Percentiles rank a stretch among this genome's conserved stretches.
phyloP scores from a whole-genome alignment of 1,139 yeast genomes.

The Keqinozyma sinolaborantium region DNA sequence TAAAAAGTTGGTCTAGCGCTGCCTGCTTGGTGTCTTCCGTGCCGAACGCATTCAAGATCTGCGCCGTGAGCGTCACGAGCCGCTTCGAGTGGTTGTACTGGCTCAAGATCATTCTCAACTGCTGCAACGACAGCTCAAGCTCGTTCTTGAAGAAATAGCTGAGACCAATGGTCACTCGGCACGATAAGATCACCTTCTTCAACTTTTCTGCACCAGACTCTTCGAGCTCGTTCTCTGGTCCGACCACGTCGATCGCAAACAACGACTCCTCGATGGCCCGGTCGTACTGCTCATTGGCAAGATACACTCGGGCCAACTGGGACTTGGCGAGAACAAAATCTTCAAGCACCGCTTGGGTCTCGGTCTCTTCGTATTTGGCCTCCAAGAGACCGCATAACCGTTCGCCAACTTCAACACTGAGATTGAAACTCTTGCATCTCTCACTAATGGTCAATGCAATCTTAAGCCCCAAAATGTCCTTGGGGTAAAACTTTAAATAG shows the following conservation, averaged over 20 bases:
- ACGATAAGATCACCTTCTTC: conserved; percentile 42
- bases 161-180: conserved; percentile 67
- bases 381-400: conserved; percentile 53
- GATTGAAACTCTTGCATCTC: conserved; percentile 58
- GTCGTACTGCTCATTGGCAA: conserved; percentile 56
- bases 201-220: conserved; percentile 25
- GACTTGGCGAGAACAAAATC: conserved; percentile 60
- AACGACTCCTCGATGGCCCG: conserved; percentile 62
- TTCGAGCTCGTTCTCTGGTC: conserved; percentile 16
- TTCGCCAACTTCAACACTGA: conserved; percentile 48
- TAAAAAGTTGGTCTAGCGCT: conserved; percentile 69
- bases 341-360: conserved; percentile 42
- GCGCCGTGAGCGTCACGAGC: conserved; percentile 71
- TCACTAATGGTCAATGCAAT: conserved; percentile 63
- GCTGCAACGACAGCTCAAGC: conserved; percentile 62
- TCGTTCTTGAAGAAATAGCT: conserved; percentile 59
- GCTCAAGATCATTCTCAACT: conserved; percentile 58
- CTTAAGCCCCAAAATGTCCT: conserved; percentile 59
- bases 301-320: conserved; percentile 64
- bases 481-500: conserved; percentile 65
- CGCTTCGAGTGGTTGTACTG: conserved; percentile 46
- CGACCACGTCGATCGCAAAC: conserved; percentile 45
- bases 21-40: conserved; percentile 75
- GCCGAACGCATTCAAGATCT: conserved; percentile 72
- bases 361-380: conserved; percentile 52